These are phyloP conservation scores for Citrus trifoliata DNA, from an alignment of 345 rosid genomes.

Conservation along the genomic window DNA sequence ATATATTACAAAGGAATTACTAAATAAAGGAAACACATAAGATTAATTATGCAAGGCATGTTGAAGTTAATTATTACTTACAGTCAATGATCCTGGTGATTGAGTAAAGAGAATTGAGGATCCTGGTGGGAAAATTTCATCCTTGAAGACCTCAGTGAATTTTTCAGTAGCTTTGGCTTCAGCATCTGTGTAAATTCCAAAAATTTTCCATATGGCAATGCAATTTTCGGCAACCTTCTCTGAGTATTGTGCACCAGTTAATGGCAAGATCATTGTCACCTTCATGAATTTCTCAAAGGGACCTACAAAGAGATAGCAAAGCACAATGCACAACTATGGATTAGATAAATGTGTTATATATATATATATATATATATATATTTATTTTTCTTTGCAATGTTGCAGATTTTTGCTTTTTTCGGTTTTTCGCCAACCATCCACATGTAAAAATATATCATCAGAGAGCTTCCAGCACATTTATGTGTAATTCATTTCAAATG, in stretches of 20 bases:
- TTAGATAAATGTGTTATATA: not conserved
- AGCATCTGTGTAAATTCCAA: conserved; percentile 63
- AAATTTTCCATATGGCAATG: conserved; percentile 61
- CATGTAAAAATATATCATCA: not conserved
- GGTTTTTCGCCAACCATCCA: no score
- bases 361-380: no score
- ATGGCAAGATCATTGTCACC: conserved; percentile 62
- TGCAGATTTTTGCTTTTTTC: not conserved
- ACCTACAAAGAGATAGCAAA: conserved; percentile 30
- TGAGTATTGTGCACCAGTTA: conserved; percentile 64
- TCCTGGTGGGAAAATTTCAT: conserved; percentile 62
- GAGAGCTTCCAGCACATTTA: not conserved
- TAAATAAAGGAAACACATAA: not conserved
- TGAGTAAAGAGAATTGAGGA: conserved; percentile 70
- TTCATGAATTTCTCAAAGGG: conserved; percentile 57
- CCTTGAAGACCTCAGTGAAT: conserved; percentile 53
- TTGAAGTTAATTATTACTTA: conserved; percentile 14
- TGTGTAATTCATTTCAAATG: no score
- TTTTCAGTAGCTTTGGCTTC: conserved; percentile 72
- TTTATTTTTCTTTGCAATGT: not conserved
- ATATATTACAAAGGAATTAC: not conserved
- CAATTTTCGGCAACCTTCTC: conserved; percentile 82
- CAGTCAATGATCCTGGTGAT: conserved; percentile 60
- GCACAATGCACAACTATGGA: not conserved
- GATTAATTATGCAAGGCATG: not conserved